Conservation (phyloP, 257 asterid species). For the Solanum ahanhuiri region DNA sequence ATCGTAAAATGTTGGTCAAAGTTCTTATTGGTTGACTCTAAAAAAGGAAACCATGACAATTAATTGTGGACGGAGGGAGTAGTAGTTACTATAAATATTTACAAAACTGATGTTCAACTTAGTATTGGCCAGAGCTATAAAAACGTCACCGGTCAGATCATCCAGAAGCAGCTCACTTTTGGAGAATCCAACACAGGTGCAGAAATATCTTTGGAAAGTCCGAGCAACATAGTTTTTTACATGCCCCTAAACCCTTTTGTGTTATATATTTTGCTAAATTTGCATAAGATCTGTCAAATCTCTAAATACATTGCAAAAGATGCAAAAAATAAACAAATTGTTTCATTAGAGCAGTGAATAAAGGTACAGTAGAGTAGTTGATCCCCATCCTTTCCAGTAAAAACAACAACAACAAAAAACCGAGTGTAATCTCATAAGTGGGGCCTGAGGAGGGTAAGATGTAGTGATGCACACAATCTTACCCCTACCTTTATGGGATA, state of each 20-base stretch:
- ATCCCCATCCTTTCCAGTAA: neutral
- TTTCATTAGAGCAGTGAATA: neutral
- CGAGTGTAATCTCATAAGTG: neutral
- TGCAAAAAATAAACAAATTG: neutral
- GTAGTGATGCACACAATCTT: neutral
- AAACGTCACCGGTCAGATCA: neutral
- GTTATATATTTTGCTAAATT: neutral
- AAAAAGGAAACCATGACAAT: too few relatives aligned
- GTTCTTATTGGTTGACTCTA: too few relatives aligned
- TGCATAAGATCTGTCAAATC: neutral
- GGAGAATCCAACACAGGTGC: rapidly evolving
- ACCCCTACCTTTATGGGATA: neutral
- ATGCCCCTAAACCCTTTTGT: neutral
- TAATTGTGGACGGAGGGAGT: too few relatives aligned
- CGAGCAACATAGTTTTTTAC: neutral
- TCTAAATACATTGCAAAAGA: neutral
- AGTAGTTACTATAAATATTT: too few relatives aligned
- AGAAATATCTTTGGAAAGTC: neutral
- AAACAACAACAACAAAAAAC: neutral
- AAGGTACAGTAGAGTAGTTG: neutral
- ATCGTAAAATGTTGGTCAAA: too few relatives aligned
- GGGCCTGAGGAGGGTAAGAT: neutral
- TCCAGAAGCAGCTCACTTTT: neutral
- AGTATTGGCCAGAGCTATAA: neutral
- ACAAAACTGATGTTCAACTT: too few relatives aligned